Evolutionary conservation across 176 grass and related monocot species (phyloP), one percentile per base, ranked within the genome.

Genomic region (Oryza rufipogon): DNA sequence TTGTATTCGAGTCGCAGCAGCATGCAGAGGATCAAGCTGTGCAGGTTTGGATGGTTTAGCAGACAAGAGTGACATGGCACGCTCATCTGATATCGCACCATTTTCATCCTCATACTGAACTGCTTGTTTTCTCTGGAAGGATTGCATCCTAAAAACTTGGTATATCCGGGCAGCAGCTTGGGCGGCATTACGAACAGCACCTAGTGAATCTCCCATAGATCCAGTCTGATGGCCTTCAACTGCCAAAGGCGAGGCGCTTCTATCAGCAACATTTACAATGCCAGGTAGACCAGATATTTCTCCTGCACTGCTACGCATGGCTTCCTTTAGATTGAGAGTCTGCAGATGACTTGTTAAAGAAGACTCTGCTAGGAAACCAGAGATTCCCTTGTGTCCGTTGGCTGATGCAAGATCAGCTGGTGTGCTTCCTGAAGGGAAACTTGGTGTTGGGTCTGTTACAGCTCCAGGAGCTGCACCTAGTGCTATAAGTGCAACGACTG

Each of bases 351-450:
- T 94, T 44, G 86, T 99, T 79, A 99, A 87, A 52, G 91, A 94
- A 80, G 84, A 94, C 77, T 99, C 96, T 47, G 93, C 96, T 13
- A 99, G 86, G 87, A 99, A 99, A 42, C 96, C 96, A 71, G 93
- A 92, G 86, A 99, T 96, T 60, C 93, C 96, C 87, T 86, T 99
- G 86, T 99, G 88, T 61, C 89, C 93, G 87, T 99, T 99, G 82
- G 83, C 22, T 25, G 89, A 96, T 17, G 96, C 96, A 85, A 99
- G 87, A 91, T 99, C 96, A 89, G 96, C 93, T 72, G 96, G 93
- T 52, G 93, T 92, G 83, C 81, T 92, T 92, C 96, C 96, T 54
- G 93, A 68, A 68, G 89, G 83, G 73, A 86, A 96, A 88, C 91
- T 86, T 17, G 91, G 93, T 4, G 91, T 96, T 41, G 96, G 96